phyloP scores from a whole-genome alignment of 2,329 filamentous ascomycete genomes.

The Ciborinia camelliae region DNA sequence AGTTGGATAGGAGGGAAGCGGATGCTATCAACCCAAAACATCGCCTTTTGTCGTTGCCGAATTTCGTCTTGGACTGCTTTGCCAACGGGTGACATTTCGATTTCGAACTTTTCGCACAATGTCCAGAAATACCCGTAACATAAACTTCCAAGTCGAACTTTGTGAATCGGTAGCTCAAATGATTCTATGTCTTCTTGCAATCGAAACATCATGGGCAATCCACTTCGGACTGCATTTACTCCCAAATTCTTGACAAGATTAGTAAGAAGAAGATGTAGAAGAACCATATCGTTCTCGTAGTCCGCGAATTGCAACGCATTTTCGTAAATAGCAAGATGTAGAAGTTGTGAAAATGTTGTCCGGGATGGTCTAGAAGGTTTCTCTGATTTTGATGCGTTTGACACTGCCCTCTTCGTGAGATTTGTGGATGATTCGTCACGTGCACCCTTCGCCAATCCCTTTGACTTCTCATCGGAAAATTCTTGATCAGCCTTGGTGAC shows the following conservation, averaged over 20 bases:
- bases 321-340: conserved; percentile 89
- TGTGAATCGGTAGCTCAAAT: conserved; percentile 62
- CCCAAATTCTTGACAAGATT: conserved; percentile 75
- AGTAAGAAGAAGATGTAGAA: conserved; percentile 73
- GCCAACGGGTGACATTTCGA: conserved; percentile 67
- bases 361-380: conserved; percentile 27
- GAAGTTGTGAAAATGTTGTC: conserved; percentile 67
- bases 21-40: conserved; percentile 76
- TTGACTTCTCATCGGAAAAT: conserved; percentile 54
- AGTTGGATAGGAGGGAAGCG: conserved; percentile 65
- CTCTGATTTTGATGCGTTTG: conserved; percentile 55
- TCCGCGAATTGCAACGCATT: conserved; percentile 71
- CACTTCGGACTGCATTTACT: conserved; percentile 74
- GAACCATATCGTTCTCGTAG: conserved; percentile 68
- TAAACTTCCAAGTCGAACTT: conserved; percentile 76
- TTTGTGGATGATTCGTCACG: conserved; percentile 34
- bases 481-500: conserved; percentile 64
- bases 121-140: conserved; percentile 89
- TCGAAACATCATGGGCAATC: conserved; percentile 83
- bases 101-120: conserved; percentile 71
- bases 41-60: conserved; percentile 65
- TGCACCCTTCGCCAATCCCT: conserved; percentile 39
- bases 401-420: conserved; percentile 57
- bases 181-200: conserved; percentile 80
- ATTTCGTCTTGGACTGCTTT: conserved; percentile 74